phyloP scores from a whole-genome alignment of 1,139 yeast genomes.

The Candida pseudoviswanathii region DNA sequence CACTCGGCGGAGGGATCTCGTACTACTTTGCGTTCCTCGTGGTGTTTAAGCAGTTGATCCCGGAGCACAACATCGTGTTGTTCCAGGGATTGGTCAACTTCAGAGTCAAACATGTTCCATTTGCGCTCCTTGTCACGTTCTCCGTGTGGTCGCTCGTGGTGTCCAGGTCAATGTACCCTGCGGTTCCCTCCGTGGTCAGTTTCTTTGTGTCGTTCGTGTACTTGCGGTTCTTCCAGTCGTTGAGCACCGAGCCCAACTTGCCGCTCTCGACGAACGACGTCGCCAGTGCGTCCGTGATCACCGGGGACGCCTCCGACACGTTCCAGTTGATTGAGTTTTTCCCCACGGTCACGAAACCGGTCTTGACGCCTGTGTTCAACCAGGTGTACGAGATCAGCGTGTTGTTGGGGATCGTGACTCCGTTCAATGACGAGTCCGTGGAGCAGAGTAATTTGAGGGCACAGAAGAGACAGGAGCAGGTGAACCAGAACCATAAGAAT shows the following conservation, averaged over 20 bases:
- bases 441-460: slow-evolving; percentile 77
- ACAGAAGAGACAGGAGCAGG: slow-evolving; percentile 54
- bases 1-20: slow-evolving; percentile 74
- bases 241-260: slow-evolving; percentile 42
- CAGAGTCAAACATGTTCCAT: slow-evolving; percentile 75
- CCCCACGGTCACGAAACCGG: slow-evolving; percentile 59
- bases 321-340: slow-evolving; percentile 82
- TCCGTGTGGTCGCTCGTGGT: slow-evolving; percentile 46
- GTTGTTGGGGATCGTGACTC: slow-evolving; percentile 56
- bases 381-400: slow-evolving; percentile 56
- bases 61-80: slow-evolving; percentile 79
- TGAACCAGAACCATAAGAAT: slow-evolving; percentile 39
- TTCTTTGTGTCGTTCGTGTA: slow-evolving; percentile 74
- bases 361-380: slow-evolving; percentile 56
- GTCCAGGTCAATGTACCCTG: slow-evolving; percentile 49
- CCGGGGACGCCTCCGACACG: slow-evolving; percentile 90
- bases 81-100: slow-evolving; percentile 65
- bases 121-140: slow-evolving; percentile 52
- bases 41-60: slow-evolving; percentile 84
- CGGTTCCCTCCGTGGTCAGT: slow-evolving; percentile 67
- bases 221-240: slow-evolving; percentile 70
- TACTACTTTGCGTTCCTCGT: slow-evolving; percentile 77
- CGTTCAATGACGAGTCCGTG: slow-evolving; percentile 70
- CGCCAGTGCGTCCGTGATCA: slow-evolving; percentile 32
- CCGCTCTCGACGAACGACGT: slow-evolving; percentile 30